Evolutionary conservation across 768 basidiomycete species (phyloP).

Genomic region (Tulasnella sp.): DNA sequence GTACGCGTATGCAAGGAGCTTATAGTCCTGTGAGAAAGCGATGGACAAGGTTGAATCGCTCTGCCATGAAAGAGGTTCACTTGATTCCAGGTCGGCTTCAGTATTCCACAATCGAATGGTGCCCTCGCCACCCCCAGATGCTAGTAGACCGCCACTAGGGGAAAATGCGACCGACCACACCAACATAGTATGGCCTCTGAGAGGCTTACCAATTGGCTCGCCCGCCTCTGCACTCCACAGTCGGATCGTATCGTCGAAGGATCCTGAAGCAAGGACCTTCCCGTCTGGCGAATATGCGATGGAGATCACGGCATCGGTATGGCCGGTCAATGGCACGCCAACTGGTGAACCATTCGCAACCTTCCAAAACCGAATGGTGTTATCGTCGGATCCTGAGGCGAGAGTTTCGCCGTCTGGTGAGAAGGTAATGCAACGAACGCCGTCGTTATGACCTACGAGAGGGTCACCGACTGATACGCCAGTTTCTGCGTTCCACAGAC

Average conservation of each 20-base stretch:
- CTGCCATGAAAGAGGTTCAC: neutral
- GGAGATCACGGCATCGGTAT: neutral
- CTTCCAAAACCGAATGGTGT: conserved; percentile 19
- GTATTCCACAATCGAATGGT: neutral
- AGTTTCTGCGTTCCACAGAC: conserved; percentile 16
- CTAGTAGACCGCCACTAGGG: neutral
- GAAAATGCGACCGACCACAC: conserved; percentile 7
- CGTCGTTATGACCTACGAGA: conserved; percentile 18
- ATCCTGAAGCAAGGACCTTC: conserved; percentile 14
- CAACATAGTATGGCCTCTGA: neutral
- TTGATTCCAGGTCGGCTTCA: neutral
- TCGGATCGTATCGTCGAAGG: conserved; percentile 24
- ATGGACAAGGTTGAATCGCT: neutral
- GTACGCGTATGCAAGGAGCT: conserved; percentile 11
- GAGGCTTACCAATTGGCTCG: neutral
- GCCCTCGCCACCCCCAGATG: conserved; percentile 10
- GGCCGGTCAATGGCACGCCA: neutral
- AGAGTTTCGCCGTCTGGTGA: conserved; percentile 17
- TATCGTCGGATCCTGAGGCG: conserved; percentile 22
- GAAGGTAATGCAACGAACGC: conserved; percentile 16
- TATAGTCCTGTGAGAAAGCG: conserved; percentile 20
- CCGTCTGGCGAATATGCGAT: conserved; percentile 26
- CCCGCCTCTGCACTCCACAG: conserved; percentile 13
- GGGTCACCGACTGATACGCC: neutral
- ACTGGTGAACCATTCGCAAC: neutral